phyloP scores from a whole-genome alignment of 176 grass and related monocot species.

The Carex parvula region DNA sequence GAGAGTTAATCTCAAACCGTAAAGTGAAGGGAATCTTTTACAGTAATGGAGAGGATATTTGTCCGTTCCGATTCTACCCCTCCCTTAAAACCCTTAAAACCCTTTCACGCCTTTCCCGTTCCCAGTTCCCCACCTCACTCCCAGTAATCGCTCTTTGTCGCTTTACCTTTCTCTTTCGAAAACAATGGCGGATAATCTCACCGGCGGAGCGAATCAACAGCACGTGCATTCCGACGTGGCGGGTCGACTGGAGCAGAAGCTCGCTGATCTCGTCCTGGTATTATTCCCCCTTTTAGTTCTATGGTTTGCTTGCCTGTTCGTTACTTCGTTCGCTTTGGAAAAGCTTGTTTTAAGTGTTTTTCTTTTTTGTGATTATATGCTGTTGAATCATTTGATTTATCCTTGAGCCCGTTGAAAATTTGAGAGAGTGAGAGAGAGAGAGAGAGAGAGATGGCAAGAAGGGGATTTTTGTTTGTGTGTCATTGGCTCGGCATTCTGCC shows the following conservation, averaged over 20 bases:
- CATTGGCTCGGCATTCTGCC: no score
- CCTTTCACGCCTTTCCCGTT: not conserved
- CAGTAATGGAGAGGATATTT: no score
- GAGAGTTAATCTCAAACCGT: no score
- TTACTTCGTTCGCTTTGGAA: not conserved
- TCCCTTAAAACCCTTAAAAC: no score
- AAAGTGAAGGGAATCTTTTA: no score
- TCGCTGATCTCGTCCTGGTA: slow-evolving; percentile 1
- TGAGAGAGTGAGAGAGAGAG: no score
- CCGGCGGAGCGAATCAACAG: not conserved
- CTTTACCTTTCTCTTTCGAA: not conserved
- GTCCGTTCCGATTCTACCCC: no score
- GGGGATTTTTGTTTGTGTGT: not conserved
- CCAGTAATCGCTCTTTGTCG: not conserved
- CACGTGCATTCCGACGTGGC: not conserved
- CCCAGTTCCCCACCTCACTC: not conserved
- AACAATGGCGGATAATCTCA: not conserved
- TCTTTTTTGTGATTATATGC: not conserved
- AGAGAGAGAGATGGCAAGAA: not conserved
- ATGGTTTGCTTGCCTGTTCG: not conserved
- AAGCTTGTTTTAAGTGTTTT: not conserved
- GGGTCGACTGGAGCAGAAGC: not conserved
- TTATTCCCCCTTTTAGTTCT: not conserved
- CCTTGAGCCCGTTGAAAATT: not conserved
- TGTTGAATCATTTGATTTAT: not conserved